phyloP scores from a whole-genome alignment of 1,284 basidiomycete species.

The Crepidotus sp. region DNA sequence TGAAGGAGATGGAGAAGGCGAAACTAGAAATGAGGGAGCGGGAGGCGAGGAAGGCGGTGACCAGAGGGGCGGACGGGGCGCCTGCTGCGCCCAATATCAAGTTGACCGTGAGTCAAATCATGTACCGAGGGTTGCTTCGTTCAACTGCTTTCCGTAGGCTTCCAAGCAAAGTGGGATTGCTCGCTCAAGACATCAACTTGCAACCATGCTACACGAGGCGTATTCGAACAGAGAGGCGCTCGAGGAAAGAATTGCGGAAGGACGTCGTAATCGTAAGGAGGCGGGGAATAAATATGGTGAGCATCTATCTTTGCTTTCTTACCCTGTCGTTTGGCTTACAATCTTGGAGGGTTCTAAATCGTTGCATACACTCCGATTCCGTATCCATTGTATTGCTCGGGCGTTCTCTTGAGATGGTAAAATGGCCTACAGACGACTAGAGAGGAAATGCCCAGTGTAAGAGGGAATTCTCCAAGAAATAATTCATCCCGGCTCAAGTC shows the following conservation, averaged over 20 bases:
- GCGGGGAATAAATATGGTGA: slow-evolving; percentile 80
- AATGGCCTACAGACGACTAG: too few relatives aligned
- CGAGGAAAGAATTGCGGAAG: slow-evolving; percentile 74
- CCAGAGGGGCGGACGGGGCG: slow-evolving; percentile 43
- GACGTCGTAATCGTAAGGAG: slow-evolving; percentile 72
- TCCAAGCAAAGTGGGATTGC: slow-evolving; percentile 63
- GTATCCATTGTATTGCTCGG: not conserved
- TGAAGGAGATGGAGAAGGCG: slow-evolving; percentile 65
- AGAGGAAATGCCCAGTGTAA: too few relatives aligned
- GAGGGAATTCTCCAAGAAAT: too few relatives aligned
- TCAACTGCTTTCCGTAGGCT: slow-evolving; percentile 32
- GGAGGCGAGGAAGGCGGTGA: slow-evolving; percentile 67
- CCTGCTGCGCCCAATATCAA: slow-evolving; percentile 65
- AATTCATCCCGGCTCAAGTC: not conserved
- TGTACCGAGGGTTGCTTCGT: slow-evolving; percentile 1
- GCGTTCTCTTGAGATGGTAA: too few relatives aligned
- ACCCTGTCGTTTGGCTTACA: not conserved
- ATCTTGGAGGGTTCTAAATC: slow-evolving; percentile 1
- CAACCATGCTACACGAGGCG: slow-evolving; percentile 67
- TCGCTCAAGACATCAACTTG: slow-evolving; percentile 64
- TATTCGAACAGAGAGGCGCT: slow-evolving; percentile 69
- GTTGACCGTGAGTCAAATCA: slow-evolving; percentile 40
- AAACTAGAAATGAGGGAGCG: slow-evolving; percentile 59
- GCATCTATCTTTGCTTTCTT: slow-evolving; percentile 17
- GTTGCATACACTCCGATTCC: not conserved